Percentiles rank a stretch among this genome's conserved stretches.
These are phyloP conservation scores for Hypoxylon sp. DNA, from an alignment of 2,329 filamentous ascomycete species.

Conservation along the genomic window DNA sequence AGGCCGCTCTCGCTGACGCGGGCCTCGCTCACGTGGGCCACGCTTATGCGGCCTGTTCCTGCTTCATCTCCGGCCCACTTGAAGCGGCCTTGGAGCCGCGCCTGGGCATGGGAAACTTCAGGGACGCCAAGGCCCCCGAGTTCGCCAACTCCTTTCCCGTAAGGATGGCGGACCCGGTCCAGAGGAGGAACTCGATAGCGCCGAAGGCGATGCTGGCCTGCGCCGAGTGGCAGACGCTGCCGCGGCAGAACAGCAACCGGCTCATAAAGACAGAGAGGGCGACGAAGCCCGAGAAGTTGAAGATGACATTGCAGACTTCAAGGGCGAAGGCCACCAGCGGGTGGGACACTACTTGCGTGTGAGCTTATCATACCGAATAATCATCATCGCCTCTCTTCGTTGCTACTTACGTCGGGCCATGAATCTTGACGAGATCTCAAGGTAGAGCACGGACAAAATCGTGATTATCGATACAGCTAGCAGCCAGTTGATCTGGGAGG, in stretches of 20 bases:
- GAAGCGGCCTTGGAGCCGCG: conserved; percentile 36
- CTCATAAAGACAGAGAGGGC: conserved; percentile 65
- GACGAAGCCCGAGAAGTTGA: conserved; percentile 68
- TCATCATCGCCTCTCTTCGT: neutral
- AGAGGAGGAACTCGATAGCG: conserved; percentile 61
- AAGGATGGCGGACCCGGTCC: conserved; percentile 58
- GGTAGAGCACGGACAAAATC: conserved; percentile 61
- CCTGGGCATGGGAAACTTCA: conserved; percentile 32
- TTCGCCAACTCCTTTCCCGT: conserved; percentile 58
- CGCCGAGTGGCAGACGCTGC: conserved; percentile 63
- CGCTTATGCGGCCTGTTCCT: conserved; percentile 45
- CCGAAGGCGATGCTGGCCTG: conserved; percentile 63
- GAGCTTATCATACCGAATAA: neutral
- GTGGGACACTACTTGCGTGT: conserved; percentile 53
- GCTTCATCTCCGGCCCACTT: conserved; percentile 49
- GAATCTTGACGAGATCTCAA: conserved; percentile 59
- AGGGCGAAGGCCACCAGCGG: conserved; percentile 58
- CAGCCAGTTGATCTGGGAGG: conserved; percentile 65
- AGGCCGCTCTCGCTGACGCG: conserved; percentile 38
- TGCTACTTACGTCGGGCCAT: conserved; percentile 50
- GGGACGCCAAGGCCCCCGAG: conserved; percentile 46
- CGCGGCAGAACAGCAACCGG: conserved; percentile 63
- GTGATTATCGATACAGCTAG: conserved; percentile 63
- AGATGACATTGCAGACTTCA: conserved; percentile 60
- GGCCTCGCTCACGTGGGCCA: neutral